Evolutionary conservation across 176 grass and related monocot species (phyloP), one percentile per base, ranked within the genome.

Genomic region (Melocanna baccifera): DNA sequence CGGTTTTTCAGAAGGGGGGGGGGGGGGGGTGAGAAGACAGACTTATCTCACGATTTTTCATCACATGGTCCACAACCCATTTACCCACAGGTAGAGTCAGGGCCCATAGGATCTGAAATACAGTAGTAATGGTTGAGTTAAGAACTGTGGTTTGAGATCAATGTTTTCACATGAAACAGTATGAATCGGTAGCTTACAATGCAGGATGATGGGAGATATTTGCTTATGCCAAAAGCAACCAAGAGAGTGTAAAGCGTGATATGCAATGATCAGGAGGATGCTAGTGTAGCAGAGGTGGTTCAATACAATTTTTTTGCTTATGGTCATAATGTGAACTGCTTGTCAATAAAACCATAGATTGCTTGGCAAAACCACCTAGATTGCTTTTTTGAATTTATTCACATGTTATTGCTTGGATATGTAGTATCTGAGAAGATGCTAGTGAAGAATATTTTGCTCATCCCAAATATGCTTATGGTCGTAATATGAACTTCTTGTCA

Each of bases 11-110:
- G 15, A 75, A 34, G 9, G 39, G 56, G 28, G 4, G 26, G 9
- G 39, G 56, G 28, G 4, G 26, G 18, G 18, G 2, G 13, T n/a
- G 56, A 48, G 2, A 61, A 75, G n/a, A 62, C 45, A 41, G 39
- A 23, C 77, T 88, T 86, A 92, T 93, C 62, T 86, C 83, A 47
- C 95, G 93, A 66, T 93, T 92, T 87, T 90, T 86, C 77, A 90
- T 29, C 43, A 98, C 96, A 80, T 82, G 95, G 43, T 92, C 77
- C 13, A 86, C 83, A 29, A 98, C 91, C 73, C 83, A 86, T 61
- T 85, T 92, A 25, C 89, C 96, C 12, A 93, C 30, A 34, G 96
- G 92, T 11, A 91, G 47, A 43, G 96, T 98, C 46, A 95, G 46
- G 43, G 83, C 83, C 65, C 83, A 86, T 6, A 95, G 80, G 19